Evolutionary conservation across 108 stramenopile species (phyloP).

Genomic region (Nitzschia sp.): DNA sequence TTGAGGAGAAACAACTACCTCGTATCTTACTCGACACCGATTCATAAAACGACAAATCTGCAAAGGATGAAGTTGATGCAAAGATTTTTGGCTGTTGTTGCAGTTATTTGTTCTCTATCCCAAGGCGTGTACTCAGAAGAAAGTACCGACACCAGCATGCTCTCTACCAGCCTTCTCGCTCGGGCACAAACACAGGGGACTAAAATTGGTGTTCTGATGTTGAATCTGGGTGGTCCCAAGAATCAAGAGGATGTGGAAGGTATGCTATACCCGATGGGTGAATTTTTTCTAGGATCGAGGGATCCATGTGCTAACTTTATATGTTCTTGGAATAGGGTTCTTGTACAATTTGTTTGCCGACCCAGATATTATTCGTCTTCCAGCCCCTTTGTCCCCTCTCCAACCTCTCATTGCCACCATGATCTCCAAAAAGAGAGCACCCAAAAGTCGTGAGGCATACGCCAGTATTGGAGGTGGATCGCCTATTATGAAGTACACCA

Average conservation of each 20-base stretch:
- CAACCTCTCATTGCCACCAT: conserved; percentile 79
- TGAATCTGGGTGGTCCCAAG: conserved; percentile 96
- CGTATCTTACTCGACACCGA: too few species aligned
- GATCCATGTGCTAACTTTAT: too few species aligned
- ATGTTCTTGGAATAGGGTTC: conserved; percentile 49
- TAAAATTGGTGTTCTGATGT: conserved; percentile 86
- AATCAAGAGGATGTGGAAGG: conserved; percentile 90
- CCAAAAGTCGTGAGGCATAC: conserved; percentile 91
- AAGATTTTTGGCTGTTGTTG: too few species aligned
- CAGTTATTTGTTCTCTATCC: too few species aligned
- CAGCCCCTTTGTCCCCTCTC: conserved; percentile 69
- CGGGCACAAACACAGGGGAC: conserved; percentile 27
- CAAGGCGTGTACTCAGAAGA: too few species aligned
- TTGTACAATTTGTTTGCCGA: conserved; percentile 97
- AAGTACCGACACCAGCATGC: background rate
- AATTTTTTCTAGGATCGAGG: too few species aligned
- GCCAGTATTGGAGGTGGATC: conserved; percentile 96
- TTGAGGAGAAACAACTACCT: too few species aligned
- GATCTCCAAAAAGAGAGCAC: conserved; percentile 90
- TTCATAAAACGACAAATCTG: too few species aligned
- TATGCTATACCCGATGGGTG: conserved; percentile 3
- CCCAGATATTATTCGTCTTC: conserved; percentile 97
- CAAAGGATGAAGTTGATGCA: too few species aligned
- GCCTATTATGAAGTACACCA: conserved; percentile 91
- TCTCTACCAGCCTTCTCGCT: background rate